phyloP scores from a whole-genome alignment of 495 filamentous ascomycete genomes.

The Pseudoneurospora amorphoporcata region DNA sequence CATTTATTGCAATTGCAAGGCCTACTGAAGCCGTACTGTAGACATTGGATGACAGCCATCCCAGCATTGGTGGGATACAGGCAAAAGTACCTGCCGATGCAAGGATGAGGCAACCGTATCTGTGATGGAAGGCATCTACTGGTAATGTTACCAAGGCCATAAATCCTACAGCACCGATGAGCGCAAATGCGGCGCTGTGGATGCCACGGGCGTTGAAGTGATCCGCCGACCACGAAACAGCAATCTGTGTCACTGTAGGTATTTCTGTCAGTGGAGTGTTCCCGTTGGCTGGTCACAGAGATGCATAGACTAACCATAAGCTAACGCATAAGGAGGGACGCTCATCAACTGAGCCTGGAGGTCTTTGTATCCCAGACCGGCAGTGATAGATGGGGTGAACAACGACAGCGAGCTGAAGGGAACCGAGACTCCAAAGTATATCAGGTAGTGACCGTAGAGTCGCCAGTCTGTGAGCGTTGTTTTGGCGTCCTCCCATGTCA shows the following conservation, averaged over 20 bases:
- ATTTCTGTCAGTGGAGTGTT: neutral
- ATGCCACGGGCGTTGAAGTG: conserved; percentile 55
- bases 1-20: conserved; percentile 58
- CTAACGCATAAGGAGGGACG: conserved; percentile 64
- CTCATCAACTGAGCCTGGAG: conserved; percentile 63
- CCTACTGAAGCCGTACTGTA: conserved; percentile 52
- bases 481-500: conserved; percentile 53
- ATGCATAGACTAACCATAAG: conserved; percentile 33
- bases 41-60: conserved; percentile 61
- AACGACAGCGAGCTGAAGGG: conserved; percentile 60
- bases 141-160: conserved; percentile 55
- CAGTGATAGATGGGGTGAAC: conserved; percentile 59
- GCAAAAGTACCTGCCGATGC: conserved; percentile 48
- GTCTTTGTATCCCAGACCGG: conserved; percentile 52
- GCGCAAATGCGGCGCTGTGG: conserved; percentile 47
- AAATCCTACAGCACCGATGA: conserved; percentile 56
- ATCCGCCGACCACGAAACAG: conserved; percentile 54
- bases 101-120: conserved; percentile 61
- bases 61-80: conserved; percentile 52
- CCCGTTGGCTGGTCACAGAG: neutral
- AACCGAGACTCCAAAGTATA: conserved; percentile 57
- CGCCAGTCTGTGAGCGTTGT: conserved; percentile 51
- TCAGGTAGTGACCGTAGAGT: conserved; percentile 50
- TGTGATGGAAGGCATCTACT: conserved; percentile 41
- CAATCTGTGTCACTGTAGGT: conserved; percentile 35